Percentiles rank a stretch among this genome's conserved stretches.
Conservation (phyloP, 345 rosid genomes). For the Angophora floribunda region DNA sequence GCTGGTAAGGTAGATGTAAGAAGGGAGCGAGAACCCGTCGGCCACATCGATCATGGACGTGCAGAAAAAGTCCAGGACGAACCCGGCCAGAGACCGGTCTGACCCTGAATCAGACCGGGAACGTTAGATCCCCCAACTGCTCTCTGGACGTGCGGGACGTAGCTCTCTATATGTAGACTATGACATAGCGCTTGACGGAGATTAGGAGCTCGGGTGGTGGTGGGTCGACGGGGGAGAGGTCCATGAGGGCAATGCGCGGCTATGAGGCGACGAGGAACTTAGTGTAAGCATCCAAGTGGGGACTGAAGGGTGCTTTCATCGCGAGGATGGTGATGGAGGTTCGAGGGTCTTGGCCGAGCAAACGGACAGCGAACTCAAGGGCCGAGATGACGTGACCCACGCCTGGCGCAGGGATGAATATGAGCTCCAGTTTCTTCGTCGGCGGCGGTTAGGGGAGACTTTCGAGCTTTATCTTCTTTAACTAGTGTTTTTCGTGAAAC, state of each 20-base stretch:
- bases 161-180: background rate
- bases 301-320: background rate
- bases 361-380: conserved; percentile 31
- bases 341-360: conserved; percentile 18
- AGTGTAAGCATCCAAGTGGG: background rate
- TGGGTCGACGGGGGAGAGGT: conserved; percentile 11
- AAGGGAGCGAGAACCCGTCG: conserved; percentile 26
- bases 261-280: background rate
- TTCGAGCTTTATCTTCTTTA: background rate
- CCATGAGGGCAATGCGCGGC: conserved; percentile 13
- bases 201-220: conserved; percentile 5
- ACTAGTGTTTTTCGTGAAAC: background rate
- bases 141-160: background rate
- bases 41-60: conserved; percentile 25
- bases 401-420: conserved; percentile 17
- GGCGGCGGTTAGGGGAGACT: background rate
- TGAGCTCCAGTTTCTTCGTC: conserved; percentile 17
- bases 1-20: conserved; percentile 24
- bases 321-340: conserved; percentile 14
- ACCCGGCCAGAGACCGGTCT: conserved; percentile 18
- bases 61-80: conserved; percentile 39
- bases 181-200: conserved; percentile 1
- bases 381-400: conserved; percentile 36
- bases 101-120: background rate
- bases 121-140: background rate